A percentile compares a stretch with the other conserved stretches of the same genome.
phyloP scores from a whole-genome alignment of 2,329 filamentous ascomycete genomes.

The Nemania serpens region DNA sequence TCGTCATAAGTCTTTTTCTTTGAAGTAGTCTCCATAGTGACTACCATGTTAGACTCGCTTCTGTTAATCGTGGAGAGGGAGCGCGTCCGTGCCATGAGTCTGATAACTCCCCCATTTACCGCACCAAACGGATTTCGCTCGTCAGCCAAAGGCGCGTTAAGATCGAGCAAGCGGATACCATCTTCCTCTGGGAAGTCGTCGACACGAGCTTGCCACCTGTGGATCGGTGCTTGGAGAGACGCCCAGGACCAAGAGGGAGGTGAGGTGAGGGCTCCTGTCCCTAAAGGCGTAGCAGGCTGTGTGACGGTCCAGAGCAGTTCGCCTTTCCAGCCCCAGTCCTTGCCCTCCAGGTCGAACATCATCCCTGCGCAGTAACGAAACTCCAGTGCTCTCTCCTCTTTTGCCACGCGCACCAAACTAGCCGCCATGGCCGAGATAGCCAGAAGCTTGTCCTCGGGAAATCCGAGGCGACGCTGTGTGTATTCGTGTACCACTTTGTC shows the following conservation, averaged over 20 bases:
- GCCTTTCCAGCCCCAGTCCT: slow-evolving; percentile 22
- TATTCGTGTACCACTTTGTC: slow-evolving; percentile 21
- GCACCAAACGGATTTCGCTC: too few species aligned
- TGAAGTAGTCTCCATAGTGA: too few species aligned
- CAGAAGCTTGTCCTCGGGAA: slow-evolving; percentile 29
- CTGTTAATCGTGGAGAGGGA: too few species aligned
- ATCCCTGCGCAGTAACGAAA: slow-evolving; percentile 24
- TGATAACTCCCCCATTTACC: too few species aligned
- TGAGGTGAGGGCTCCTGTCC: background rate
- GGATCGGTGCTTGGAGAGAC: too few species aligned
- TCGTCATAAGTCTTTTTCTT: too few species aligned
- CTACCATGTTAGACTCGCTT: too few species aligned
- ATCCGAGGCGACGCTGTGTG: slow-evolving; percentile 19
- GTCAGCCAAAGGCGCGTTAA: too few species aligned
- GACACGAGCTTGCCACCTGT: too few species aligned
- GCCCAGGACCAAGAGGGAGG: slow-evolving; percentile 31
- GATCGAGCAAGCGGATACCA: too few species aligned
- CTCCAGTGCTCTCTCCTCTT: slow-evolving; percentile 18
- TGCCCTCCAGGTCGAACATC: slow-evolving; percentile 22
- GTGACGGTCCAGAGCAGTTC: slow-evolving; percentile 24
- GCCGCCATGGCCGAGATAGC: slow-evolving; percentile 31
- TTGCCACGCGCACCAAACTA: slow-evolving; percentile 20
- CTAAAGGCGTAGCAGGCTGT: background rate
- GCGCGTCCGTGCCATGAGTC: too few species aligned
- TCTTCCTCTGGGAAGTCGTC: too few species aligned